Percentiles rank a stretch among this genome's conserved stretches.
These are phyloP conservation scores for Boletus bicolor DNA, from an alignment of 768 basidiomycete genomes.

Conservation along the genomic window DNA sequence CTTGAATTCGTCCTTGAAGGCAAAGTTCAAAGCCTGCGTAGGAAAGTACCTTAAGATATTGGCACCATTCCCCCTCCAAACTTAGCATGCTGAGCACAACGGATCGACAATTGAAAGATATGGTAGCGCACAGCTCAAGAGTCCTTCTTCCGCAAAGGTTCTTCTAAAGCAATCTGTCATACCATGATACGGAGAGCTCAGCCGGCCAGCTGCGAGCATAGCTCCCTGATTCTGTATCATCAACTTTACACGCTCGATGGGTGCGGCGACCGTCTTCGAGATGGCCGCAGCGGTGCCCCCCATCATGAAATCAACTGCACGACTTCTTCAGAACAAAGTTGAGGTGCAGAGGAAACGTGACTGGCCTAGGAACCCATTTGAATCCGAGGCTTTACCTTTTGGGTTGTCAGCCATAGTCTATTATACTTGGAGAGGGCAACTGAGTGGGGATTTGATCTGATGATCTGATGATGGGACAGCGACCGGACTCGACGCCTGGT, in stretches of 20 bases:
- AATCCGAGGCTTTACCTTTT: not conserved
- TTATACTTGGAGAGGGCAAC: not conserved
- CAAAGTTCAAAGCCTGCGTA: constrained; percentile 46
- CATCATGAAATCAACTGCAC: constrained; percentile 36
- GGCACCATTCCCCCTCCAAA: constrained; percentile 45
- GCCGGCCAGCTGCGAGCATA: constrained; percentile 36
- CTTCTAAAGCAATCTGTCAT: constrained; percentile 35
- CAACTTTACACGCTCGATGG: constrained; percentile 40
- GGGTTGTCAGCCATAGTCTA: constrained; percentile 7
- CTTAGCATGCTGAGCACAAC: constrained; percentile 18
- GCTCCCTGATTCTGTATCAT: constrained; percentile 40
- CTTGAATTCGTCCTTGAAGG: constrained; percentile 46
- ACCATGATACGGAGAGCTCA: constrained; percentile 36
- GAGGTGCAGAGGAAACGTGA: not conserved
- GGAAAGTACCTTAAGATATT: constrained; percentile 46
- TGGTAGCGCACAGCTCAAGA: constrained; percentile 32
- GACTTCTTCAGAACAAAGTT: constrained; percentile 1
- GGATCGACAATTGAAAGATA: not conserved
- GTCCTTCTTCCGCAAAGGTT: constrained; percentile 37
- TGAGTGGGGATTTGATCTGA: constrained; percentile 20
- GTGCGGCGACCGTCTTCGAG: constrained; percentile 39
- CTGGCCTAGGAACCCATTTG: constrained; percentile 21
- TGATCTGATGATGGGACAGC: not conserved
- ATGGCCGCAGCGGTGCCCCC: constrained; percentile 35
- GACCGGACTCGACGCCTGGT: too few relatives aligned